These are phyloP conservation scores for Bryum argenteum DNA, from an alignment of 225 moss, liverwort and hornwort genomes.

Conservation along the genomic window DNA sequence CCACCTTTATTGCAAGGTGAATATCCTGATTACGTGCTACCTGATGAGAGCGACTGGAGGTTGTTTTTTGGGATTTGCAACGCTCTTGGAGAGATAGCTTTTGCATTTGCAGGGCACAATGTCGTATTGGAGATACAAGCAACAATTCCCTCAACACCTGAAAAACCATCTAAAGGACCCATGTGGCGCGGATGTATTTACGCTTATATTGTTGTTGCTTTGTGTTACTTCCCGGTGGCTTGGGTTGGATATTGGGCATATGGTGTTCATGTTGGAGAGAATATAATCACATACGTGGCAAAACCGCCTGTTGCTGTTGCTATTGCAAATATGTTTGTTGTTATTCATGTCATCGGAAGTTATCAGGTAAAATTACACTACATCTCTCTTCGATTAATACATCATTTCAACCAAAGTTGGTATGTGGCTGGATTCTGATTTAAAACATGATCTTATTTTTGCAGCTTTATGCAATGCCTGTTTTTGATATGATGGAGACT, in stretches of 20 bases:
- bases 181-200: slow-evolving; percentile 6
- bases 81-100: slow-evolving; percentile 10
- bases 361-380: background rate
- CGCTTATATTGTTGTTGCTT: slow-evolving; percentile 8
- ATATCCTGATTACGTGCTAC: background rate
- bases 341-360: slow-evolving; percentile 5
- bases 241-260: slow-evolving; percentile 20
- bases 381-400: background rate
- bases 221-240: background rate
- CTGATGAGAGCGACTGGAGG: rapidly evolving
- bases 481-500: slow-evolving; percentile 14
- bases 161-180: background rate
- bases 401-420: no score
- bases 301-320: background rate
- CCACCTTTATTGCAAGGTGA: background rate
- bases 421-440: no score
- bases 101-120: slow-evolving; percentile 17
- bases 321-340: slow-evolving; percentile 13
- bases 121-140: slow-evolving; percentile 27
- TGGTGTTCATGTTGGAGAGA: slow-evolving; percentile 18
- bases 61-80: background rate
- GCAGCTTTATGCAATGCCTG: background rate
- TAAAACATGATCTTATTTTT: background rate
- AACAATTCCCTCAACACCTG: slow-evolving; percentile 7
- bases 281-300: background rate